Evolutionary conservation across 805 yeast species (phyloP), one percentile per base, ranked within the genome.

Genomic region (Barnettozyma sucrosica): DNA sequence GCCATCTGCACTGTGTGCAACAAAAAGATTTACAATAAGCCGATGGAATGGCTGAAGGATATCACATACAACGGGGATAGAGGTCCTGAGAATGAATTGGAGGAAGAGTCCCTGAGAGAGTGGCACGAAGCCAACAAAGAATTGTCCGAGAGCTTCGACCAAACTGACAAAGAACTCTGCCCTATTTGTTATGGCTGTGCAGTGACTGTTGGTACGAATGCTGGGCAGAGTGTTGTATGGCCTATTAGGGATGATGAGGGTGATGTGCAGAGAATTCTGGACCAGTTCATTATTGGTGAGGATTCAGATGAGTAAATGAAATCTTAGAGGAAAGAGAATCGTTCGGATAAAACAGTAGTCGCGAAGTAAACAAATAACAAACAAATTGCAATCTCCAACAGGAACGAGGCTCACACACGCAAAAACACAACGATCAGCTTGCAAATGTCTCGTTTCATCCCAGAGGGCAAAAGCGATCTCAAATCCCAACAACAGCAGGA

Each of bases 121-220:
- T 71, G 75, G 75, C 37, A 47, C 34, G 55, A 55, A n/a, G 49
- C 56, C 26, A 58, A 61, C 28, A 48, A 49, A 23, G 61, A 54
- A 25, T 34, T 43, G 7, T 45, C 50, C 3, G 57, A 56, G 38
- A 49, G 53, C 43, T 38, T 47, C 32, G 48, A 43, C 36, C 44
- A 41, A 14, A 45, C 37, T 11, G 46, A 44, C 9, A 50, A 50
- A 16, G 50, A 41, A 50, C 65, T 44, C 25, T 51, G 61, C n/a
- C 60, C 67, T n/a, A 56, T 84, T 8, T 87, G 96, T 60, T 87
- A 85, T 57, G 95, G 93, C 3, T 87, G 96, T 60, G 71, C 80
- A 32, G 83, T 83, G 2, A 77, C 81, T 10, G 58, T 85, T 46
- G 77, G 79, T 5, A 79, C 73, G 52, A 48, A 69, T 43, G 49